Evolutionary conservation across 139 green algal genomes (phyloP).

Genomic region (Nannochloris sp.): DNA sequence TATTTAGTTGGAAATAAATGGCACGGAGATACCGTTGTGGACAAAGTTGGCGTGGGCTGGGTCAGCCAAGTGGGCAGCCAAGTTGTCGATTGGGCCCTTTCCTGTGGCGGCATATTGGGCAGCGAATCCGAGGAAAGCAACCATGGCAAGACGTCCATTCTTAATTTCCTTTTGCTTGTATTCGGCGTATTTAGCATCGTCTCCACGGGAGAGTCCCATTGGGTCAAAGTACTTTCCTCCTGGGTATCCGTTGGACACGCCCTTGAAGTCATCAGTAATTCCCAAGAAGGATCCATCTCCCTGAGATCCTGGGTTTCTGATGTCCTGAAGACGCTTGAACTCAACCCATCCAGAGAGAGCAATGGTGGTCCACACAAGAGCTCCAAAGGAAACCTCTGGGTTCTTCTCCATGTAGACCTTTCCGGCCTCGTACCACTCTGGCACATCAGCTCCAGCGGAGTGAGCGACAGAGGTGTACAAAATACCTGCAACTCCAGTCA

Average conservation of each 20-base stretch:
- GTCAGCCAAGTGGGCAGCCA: slow-evolving; percentile 28
- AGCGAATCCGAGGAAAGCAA: slow-evolving; percentile 67
- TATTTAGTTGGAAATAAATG: slow-evolving; percentile 13
- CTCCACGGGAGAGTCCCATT: slow-evolving; percentile 62
- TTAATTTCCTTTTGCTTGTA: slow-evolving; percentile 85
- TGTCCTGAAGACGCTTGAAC: slow-evolving; percentile 69
- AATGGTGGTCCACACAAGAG: slow-evolving; percentile 57
- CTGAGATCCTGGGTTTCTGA: slow-evolving; percentile 77
- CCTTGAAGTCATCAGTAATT: slow-evolving; percentile 72
- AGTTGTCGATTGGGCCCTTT: slow-evolving; percentile 43
- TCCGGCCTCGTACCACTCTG: slow-evolving; percentile 68
- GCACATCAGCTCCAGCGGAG: slow-evolving; percentile 27
- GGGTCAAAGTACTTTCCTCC: slow-evolving; percentile 66
- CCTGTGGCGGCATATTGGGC: slow-evolving; percentile 74
- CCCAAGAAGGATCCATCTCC: slow-evolving; percentile 76
- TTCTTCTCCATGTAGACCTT: slow-evolving; percentile 54
- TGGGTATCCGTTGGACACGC: slow-evolving; percentile 52
- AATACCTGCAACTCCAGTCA: slow-evolving; percentile 38
- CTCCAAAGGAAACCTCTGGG: slow-evolving; percentile 55
- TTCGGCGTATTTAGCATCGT: slow-evolving; percentile 34
- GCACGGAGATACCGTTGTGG: slow-evolving; percentile 14
- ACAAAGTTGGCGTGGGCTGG: slow-evolving; percentile 23
- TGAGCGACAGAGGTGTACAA: slow-evolving; percentile 23
- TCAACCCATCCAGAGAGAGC: slow-evolving; percentile 67
- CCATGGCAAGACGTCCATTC: slow-evolving; percentile 83